Evolutionary conservation across 768 basidiomycete genomes (phyloP), one percentile per base, ranked within the genome.

Genomic region (Russula griseocarnosa): DNA sequence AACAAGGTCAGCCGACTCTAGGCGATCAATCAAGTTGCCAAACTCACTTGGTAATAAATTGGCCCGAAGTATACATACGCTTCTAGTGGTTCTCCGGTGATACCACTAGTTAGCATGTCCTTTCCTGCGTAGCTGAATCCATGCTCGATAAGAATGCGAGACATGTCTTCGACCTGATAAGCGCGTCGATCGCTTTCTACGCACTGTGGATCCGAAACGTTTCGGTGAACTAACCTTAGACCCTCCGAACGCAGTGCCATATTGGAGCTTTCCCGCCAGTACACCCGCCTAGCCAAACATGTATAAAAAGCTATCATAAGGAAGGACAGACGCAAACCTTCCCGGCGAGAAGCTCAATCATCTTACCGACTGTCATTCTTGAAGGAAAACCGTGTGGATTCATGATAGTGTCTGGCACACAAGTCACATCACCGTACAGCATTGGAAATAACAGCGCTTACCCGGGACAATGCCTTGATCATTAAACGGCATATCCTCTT

Each of bases 381-480:
- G 93, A 96, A 5, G 97, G 97, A 81, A 99, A 98, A 71, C 97
- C 97, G 76, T 99, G 97, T 3, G 97, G 97, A 74, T 99, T 99
- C 96, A 99, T 98, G 78, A 99, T 97, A 20, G 95, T 93, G 76
- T 99, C 96, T 89, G 76, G 36, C 51, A 44, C n/a, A 57, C 34
- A 61, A 62, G 56, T 69, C 55, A 63, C 61, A 53, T 74, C 49
- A 56, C 40, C 34, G 5, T 14, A 3, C 30, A 49, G 38, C 14
- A 22, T 28, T 20, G 10, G 49, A 59, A 63, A 28, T n/a, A 8
- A 8, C 22, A 42, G 62, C 49, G 74, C 81, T 65, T 75, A 90
- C 92, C 92, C 54, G 93, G 95, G 71, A 83, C 86, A 69, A 98
- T 94, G 26, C 97, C 97, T 74, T 94, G 90, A 76, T 98, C 95